Evolutionary conservation across 768 basidiomycete species (phyloP), one percentile per base, ranked within the genome.

Genomic region (Pisolithus tinctorius): DNA sequence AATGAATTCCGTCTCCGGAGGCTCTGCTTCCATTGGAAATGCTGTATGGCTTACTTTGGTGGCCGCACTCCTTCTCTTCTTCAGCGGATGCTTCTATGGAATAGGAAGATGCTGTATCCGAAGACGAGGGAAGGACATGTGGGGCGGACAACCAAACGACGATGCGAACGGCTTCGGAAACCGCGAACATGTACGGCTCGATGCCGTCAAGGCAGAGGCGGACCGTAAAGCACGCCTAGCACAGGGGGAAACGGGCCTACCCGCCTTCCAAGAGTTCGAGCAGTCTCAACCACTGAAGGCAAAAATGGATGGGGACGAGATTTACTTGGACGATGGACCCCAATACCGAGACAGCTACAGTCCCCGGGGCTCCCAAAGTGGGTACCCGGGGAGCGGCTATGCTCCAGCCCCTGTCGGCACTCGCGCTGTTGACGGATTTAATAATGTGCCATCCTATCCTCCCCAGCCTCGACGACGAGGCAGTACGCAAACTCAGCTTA

Each of bases 41-140:
- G 92, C 88, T 20, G 79, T 94, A 40, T 97, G 94, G 94, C 72
- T 97, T 43, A 92, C 90, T 2, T 79, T 97, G 31, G 86, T 81
- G 1, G 89, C 91, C 1, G 93, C 87, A 79, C 25, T 94, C 16
- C 72, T 93, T 17, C 74, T 97, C 40, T 91, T 93, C 77, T 86
- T 96, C 68, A 86, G 88, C 42, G 89, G 92, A 11, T 95, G 92
- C 66, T 84, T 92, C 72, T 95, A 82, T 62, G 78, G 84, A 2
- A 60, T 92, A 38, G 93, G 94, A 14, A 77, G 88, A 52, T 93
- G 93, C 58, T 95, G 93, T 62, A 77, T 92, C n/a, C 73, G 71
- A 31, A 78, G 78, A 27, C 78, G 82, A 46, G 63, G 67, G 29
- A 67, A 66, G 42, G 72, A 72, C 31, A 71, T 71, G 59, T 70